Evolutionary conservation across 2,329 filamentous ascomycete genomes (phyloP).

Genomic region (Claviceps digitariae): DNA sequence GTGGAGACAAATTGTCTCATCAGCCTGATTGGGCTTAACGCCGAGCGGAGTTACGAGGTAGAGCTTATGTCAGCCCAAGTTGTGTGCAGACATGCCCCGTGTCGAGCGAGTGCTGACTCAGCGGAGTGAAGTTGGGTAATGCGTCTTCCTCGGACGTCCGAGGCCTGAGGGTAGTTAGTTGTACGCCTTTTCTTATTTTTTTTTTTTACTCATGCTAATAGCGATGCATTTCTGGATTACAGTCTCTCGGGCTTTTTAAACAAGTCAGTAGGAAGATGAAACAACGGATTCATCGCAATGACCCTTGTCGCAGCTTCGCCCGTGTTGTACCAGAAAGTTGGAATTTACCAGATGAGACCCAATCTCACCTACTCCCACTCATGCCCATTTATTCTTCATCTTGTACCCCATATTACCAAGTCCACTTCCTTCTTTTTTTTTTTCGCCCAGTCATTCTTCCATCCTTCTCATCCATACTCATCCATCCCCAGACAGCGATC

Average conservation of each 20-base stretch:
- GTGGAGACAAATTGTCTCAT: background rate
- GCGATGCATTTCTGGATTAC: no score
- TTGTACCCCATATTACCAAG: background rate
- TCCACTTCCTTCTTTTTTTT: no score
- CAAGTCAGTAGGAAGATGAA: no score
- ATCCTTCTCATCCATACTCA: no score
- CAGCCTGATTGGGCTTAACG: conserved; percentile 7
- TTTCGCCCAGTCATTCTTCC: background rate
- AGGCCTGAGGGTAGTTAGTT: background rate
- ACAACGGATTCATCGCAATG: no score
- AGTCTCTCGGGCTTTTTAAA: no score
- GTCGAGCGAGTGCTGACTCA: background rate
- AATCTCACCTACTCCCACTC: background rate
- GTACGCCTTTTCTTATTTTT: no score
- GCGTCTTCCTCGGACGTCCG: conserved; percentile 2
- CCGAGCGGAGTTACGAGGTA: conserved; percentile 22
- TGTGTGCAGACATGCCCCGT: background rate
- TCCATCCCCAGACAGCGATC: background rate
- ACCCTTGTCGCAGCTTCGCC: no score
- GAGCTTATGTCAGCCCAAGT: background rate
- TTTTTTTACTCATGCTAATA: no score
- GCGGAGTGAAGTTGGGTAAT: background rate
- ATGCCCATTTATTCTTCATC: background rate
- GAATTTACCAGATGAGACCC: no score
- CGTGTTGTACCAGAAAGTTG: no score